Conservation (phyloP, 495 filamentous ascomycete genomes). For the Zalerion maritima region DNA sequence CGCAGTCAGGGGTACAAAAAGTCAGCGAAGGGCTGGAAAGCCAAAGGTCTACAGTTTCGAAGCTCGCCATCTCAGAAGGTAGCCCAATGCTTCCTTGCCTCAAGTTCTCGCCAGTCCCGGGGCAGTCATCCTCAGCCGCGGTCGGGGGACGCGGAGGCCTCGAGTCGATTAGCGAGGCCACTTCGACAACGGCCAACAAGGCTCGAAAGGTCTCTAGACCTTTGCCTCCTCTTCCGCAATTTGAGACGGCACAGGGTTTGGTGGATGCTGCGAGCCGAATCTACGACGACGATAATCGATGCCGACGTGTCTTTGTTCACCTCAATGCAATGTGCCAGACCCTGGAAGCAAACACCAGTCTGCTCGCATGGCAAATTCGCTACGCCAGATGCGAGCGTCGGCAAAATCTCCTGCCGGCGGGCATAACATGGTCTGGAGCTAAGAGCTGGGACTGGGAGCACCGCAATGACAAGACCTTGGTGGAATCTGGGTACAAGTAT, state of each 20-base stretch:
- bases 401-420: conserved; percentile 15
- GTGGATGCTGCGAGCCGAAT: conserved; percentile 8
- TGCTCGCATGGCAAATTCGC: conserved; percentile 28
- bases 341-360: conserved; percentile 30
- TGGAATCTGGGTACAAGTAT: too few species aligned
- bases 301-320: conserved; percentile 31
- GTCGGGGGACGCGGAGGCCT: conserved; percentile 6
- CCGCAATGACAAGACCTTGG: too few species aligned
- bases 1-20: conserved; percentile 10
- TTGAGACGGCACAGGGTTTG: conserved; percentile 8
- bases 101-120: too few species aligned
- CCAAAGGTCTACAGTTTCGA: too few species aligned
- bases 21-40: too few species aligned
- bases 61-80: too few species aligned
- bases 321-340: conserved; percentile 34
- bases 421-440: too few species aligned
- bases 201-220: neutral
- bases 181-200: conserved; percentile 7
- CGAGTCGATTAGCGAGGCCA: conserved; percentile 12
- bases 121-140: conserved; percentile 11
- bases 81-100: too few species aligned
- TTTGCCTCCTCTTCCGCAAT: conserved; percentile 13
- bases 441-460: too few species aligned
- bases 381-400: conserved; percentile 22
- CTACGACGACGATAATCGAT: conserved; percentile 25